These are phyloP conservation scores for Cladobotryum protrusum DNA, from an alignment of 2,329 filamentous ascomycete species.

Conservation along the genomic window DNA sequence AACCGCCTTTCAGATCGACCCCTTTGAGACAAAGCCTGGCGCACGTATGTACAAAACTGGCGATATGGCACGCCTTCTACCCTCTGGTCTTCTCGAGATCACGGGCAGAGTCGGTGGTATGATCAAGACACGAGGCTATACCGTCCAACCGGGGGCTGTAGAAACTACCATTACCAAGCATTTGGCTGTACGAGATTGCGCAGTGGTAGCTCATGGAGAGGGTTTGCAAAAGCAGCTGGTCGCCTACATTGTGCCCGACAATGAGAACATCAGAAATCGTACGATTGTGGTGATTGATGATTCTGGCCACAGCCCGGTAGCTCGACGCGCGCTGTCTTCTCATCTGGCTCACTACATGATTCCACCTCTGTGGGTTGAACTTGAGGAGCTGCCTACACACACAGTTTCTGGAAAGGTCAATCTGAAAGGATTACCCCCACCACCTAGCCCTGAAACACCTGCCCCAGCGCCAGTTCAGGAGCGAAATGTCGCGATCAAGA, in stretches of 20 bases:
- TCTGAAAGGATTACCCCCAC: constrained; percentile 62
- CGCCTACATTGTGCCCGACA: constrained; percentile 68
- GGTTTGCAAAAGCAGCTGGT: constrained; percentile 69
- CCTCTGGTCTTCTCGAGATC: constrained; percentile 65
- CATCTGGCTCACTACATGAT: constrained; percentile 80
- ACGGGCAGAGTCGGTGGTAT: constrained; percentile 70
- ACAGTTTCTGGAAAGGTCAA: constrained; percentile 76
- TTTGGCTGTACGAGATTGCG: constrained; percentile 64
- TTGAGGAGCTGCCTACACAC: constrained; percentile 66
- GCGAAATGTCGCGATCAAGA: constrained; percentile 57
- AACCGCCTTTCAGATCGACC: constrained; percentile 62
- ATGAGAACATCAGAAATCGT: constrained; percentile 50
- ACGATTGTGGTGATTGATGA: constrained; percentile 61
- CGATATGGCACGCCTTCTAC: constrained; percentile 61
- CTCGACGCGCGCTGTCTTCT: constrained; percentile 57
- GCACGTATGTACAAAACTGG: constrained; percentile 71
- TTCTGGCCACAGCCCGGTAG: constrained; percentile 63
- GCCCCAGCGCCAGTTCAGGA: constrained; percentile 36
- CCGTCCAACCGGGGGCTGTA: constrained; percentile 69
- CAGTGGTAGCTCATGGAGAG: constrained; percentile 67
- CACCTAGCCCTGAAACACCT: constrained; percentile 42
- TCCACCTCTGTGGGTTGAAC: constrained; percentile 67
- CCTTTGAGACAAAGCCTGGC: constrained; percentile 52
- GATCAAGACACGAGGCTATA: constrained; percentile 77
- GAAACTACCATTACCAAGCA: constrained; percentile 65